These are phyloP conservation scores for Amorphotheca resinae DNA, from an alignment of 495 filamentous ascomycete species.

Conservation along the genomic window DNA sequence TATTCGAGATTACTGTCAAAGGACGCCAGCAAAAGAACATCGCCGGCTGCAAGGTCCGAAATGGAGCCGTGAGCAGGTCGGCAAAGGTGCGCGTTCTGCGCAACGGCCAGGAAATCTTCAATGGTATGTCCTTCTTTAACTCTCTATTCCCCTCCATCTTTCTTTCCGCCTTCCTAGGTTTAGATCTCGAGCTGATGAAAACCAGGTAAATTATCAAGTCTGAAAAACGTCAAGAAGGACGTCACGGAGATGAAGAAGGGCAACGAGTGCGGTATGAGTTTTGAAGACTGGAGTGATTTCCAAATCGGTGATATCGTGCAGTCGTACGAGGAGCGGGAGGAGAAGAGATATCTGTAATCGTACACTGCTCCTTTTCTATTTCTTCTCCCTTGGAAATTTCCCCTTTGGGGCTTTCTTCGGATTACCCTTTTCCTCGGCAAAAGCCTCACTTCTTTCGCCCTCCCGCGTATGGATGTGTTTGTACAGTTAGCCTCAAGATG, in stretches of 20 bases:
- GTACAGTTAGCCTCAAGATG: no score
- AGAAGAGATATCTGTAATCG: constrained; percentile 57
- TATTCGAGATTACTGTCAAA: constrained; percentile 75
- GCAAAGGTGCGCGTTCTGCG: constrained; percentile 61
- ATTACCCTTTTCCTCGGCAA: no score
- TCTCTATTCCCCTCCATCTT: background rate
- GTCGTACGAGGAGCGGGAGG: constrained; percentile 64
- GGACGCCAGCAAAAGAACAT: constrained; percentile 54
- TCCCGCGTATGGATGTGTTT: no score
- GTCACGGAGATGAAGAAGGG: constrained; percentile 80
- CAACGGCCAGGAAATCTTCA: constrained; percentile 51
- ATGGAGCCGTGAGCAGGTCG: constrained; percentile 53
- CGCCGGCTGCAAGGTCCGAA: constrained; percentile 80
- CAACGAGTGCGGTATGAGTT: constrained; percentile 81
- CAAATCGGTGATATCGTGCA: constrained; percentile 74
- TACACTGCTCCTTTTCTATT: no score
- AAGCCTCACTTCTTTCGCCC: no score
- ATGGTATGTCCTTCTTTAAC: constrained; percentile 46
- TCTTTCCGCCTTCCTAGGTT: background rate
- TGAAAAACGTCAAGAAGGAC: constrained; percentile 91
- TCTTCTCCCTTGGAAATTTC: no score
- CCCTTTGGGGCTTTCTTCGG: no score
- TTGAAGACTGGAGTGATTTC: constrained; percentile 68
- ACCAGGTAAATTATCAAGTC: constrained; percentile 57
- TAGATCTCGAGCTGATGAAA: constrained; percentile 1